phyloP scores from a whole-genome alignment of 306 rosid species.

The Delonix regia region DNA sequence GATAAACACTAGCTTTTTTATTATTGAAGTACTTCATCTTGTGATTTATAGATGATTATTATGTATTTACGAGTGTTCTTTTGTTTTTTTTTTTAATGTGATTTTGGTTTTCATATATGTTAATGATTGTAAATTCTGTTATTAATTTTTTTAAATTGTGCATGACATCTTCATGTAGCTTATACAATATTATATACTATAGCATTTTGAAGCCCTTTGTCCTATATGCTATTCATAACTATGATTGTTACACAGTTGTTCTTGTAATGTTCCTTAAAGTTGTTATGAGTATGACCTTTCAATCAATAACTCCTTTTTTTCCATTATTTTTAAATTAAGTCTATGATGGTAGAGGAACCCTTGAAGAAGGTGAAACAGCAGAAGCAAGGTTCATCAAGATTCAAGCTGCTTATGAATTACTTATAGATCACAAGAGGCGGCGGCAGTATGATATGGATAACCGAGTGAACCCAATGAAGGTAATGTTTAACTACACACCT shows the following conservation, averaged over 20 bases:
- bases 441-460: slow-evolving; percentile 80
- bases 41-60: neutral
- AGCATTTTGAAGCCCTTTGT: neutral
- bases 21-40: too few species aligned
- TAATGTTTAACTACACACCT: slow-evolving; percentile 38
- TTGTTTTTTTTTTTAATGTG: neutral
- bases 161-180: neutral
- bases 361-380: slow-evolving; percentile 94
- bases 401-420: slow-evolving; percentile 97
- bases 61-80: neutral
- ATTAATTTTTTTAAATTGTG: neutral
- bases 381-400: slow-evolving; percentile 94
- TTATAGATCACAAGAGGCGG: slow-evolving; percentile 67
- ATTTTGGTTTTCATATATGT: neutral
- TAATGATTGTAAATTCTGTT: neutral
- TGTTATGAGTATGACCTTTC: slow-evolving; percentile 6
- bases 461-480: slow-evolving; percentile 91
- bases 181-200: neutral
- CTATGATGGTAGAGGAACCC: slow-evolving; percentile 87
- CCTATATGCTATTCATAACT: neutral
- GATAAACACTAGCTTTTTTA: too few species aligned
- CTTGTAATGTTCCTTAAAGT: slow-evolving; percentile 19
- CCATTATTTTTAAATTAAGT: slow-evolving; percentile 46
- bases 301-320: neutral
- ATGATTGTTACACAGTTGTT: slow-evolving; percentile 13